Evolutionary conservation across 768 basidiomycete genomes (phyloP).

Genomic region (Leccinum variicolor): DNA sequence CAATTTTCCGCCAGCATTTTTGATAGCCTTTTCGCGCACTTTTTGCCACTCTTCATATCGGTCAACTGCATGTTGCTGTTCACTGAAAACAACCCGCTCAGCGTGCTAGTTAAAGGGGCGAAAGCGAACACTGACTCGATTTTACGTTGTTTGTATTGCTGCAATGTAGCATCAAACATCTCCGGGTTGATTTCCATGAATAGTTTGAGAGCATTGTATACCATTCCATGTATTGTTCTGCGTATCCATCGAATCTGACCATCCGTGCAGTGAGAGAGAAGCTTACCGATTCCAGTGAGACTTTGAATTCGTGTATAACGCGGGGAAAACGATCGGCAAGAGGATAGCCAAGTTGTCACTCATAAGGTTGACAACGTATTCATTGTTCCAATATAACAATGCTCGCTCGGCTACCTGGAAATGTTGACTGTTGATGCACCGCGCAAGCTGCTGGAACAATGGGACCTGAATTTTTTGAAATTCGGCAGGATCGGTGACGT

Average conservation of each 20-base stretch:
- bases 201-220: slow-evolving; percentile 95
- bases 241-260: slow-evolving; percentile 8
- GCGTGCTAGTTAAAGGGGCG: neutral
- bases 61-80: slow-evolving; percentile 78
- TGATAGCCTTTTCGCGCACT: slow-evolving; percentile 70
- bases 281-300: slow-evolving; percentile 97
- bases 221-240: slow-evolving; percentile 98
- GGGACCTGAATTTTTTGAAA: slow-evolving; percentile 94
- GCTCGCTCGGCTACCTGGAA: slow-evolving; percentile 99
- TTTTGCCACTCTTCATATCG: slow-evolving; percentile 91
- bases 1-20: slow-evolving; percentile 67
- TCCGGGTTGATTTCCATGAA: slow-evolving; percentile 99
- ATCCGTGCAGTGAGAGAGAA: neutral
- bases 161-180: slow-evolving; percentile 90
- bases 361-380: slow-evolving; percentile 99
- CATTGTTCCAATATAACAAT: slow-evolving; percentile 98
- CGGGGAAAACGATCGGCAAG: slow-evolving; percentile 95
- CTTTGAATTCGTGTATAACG: slow-evolving; percentile 92
- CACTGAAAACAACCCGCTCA: slow-evolving; percentile 45
- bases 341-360: slow-evolving; percentile 88
- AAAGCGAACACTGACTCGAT: slow-evolving; percentile 59
- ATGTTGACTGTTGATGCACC: slow-evolving; percentile 98
- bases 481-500: slow-evolving; percentile 95
- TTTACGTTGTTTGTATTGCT: slow-evolving; percentile 87
- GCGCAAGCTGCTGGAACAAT: slow-evolving; percentile 89